A percentile compares a stretch with the other conserved stretches of the same genome.
Conservation (phyloP, 495 filamentous ascomycete species). For the Aspergillus bertholletiae region DNA sequence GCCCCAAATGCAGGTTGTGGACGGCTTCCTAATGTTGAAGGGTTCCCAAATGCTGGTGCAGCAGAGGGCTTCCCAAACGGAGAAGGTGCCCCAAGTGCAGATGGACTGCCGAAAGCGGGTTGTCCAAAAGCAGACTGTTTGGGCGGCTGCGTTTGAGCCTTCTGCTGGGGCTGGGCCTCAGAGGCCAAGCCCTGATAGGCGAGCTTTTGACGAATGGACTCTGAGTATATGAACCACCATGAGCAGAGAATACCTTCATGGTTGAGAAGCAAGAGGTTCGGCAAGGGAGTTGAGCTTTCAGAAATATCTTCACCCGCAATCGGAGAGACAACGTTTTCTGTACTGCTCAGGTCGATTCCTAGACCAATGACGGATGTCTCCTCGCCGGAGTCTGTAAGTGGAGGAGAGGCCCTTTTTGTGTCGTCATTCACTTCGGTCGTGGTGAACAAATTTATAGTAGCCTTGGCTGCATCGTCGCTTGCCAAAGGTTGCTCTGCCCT, state of each 20-base stretch:
- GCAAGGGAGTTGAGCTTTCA: slow-evolving; percentile 76
- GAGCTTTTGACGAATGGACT: slow-evolving; percentile 70
- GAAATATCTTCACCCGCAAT: slow-evolving; percentile 72
- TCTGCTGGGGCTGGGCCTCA: slow-evolving; percentile 25
- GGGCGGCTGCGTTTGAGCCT: slow-evolving; percentile 17
- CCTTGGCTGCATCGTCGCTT: slow-evolving; percentile 55
- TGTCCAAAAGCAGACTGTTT: slow-evolving; percentile 38
- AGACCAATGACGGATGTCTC: slow-evolving; percentile 81
- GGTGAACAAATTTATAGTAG: slow-evolving; percentile 62
- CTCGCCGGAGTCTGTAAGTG: slow-evolving; percentile 64
- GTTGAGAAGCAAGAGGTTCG: slow-evolving; percentile 81
- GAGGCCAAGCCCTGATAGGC: slow-evolving; percentile 67
- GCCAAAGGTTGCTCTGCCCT: slow-evolving; percentile 65
- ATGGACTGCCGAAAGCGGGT: slow-evolving; percentile 24
- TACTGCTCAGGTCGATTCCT: slow-evolving; percentile 76
- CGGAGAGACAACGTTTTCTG: slow-evolving; percentile 72
- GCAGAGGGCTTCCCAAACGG: slow-evolving; percentile 48
- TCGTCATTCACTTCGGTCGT: slow-evolving; percentile 73
- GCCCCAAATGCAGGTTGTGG: slow-evolving; percentile 47
- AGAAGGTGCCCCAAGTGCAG: slow-evolving; percentile 28
- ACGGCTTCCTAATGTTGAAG: slow-evolving; percentile 22
- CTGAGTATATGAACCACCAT: slow-evolving; percentile 91
- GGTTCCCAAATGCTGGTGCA: slow-evolving; percentile 10
- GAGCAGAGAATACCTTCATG: slow-evolving; percentile 78
- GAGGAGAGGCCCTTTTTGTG: slow-evolving; percentile 70